Evolutionary conservation across 192 early-diverging fungal genomes (phyloP).

Genomic region (Geranomyces michiganensis): DNA sequence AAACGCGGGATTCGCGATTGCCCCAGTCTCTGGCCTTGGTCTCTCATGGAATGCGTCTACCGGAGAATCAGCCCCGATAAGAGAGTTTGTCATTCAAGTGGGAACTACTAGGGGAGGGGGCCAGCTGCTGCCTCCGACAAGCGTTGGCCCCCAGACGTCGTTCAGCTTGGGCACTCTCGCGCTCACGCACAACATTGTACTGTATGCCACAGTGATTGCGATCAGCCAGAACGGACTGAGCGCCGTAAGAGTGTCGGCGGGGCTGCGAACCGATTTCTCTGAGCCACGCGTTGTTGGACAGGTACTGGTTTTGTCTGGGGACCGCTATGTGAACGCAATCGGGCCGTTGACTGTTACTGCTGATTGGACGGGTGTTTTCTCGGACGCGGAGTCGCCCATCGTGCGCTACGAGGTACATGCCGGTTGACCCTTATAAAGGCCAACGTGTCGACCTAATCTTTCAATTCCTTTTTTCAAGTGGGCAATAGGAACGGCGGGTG

Average conservation of each 20-base stretch:
- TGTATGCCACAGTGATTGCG: conserved; percentile 19
- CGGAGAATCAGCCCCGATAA: neutral
- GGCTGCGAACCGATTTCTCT: neutral
- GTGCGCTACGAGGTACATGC: too few relatives aligned
- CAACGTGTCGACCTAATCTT: too few relatives aligned
- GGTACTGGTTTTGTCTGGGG: too few relatives aligned
- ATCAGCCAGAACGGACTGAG: neutral
- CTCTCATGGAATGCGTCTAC: neutral
- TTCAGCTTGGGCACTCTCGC: neutral
- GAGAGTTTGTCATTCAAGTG: conserved; percentile 4
- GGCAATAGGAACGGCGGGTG: too few relatives aligned
- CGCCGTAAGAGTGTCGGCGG: neutral
- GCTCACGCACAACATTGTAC: neutral
- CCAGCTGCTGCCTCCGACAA: neutral
- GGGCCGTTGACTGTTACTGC: neutral
- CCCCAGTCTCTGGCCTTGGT: neutral
- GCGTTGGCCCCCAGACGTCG: neutral
- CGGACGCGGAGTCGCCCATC: too few relatives aligned
- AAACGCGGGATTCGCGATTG: neutral
- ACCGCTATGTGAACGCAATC: too few relatives aligned
- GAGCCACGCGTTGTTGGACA: neutral
- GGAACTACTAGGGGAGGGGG: conserved; percentile 17
- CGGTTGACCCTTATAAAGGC: too few relatives aligned
- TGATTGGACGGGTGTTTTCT: conserved; percentile 1
- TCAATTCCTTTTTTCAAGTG: too few relatives aligned